These are phyloP conservation scores for Bothriochloa decipiens DNA, from an alignment of 176 grass and related monocot species.

Conservation along the genomic window DNA sequence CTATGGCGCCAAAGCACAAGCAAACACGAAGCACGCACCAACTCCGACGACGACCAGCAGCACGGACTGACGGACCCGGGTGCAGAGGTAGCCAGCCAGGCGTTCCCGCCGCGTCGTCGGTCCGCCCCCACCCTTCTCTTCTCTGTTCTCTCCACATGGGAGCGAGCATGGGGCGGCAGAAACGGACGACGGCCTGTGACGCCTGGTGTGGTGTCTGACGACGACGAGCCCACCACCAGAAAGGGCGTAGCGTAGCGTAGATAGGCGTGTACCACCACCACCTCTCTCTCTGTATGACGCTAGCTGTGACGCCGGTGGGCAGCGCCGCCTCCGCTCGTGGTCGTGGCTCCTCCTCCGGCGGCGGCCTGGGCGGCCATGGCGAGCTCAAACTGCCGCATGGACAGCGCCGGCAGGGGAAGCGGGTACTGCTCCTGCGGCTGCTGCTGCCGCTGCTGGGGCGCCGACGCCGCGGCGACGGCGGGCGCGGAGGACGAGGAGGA, in stretches of 20 bases:
- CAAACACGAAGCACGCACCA: slow-evolving; percentile 11
- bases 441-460: not conserved
- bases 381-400: slow-evolving; percentile 71
- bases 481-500: not conserved
- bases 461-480: not conserved
- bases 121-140: not conserved
- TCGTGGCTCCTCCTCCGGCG: not conserved
- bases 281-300: not conserved
- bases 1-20: slow-evolving; percentile 35
- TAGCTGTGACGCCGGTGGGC: slow-evolving; percentile 36
- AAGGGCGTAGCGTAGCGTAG: too few species aligned
- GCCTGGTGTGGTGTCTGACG: not conserved
- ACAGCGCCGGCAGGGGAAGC: slow-evolving; percentile 41
- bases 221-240: not conserved
- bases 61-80: not conserved
- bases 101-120: not conserved
- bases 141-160: not conserved
- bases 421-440: not conserved
- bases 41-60: slow-evolving; percentile 20
- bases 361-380: slow-evolving; percentile 68
- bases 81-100: too few species aligned
- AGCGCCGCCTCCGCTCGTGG: not conserved
- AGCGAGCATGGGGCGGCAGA: not conserved
- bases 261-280: not conserved
- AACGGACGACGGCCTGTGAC: slow-evolving; percentile 51